Percentiles rank a stretch among this genome's conserved stretches.
phyloP scores from a whole-genome alignment of 2,329 filamentous ascomycete species.

The Camillea tinctor region DNA sequence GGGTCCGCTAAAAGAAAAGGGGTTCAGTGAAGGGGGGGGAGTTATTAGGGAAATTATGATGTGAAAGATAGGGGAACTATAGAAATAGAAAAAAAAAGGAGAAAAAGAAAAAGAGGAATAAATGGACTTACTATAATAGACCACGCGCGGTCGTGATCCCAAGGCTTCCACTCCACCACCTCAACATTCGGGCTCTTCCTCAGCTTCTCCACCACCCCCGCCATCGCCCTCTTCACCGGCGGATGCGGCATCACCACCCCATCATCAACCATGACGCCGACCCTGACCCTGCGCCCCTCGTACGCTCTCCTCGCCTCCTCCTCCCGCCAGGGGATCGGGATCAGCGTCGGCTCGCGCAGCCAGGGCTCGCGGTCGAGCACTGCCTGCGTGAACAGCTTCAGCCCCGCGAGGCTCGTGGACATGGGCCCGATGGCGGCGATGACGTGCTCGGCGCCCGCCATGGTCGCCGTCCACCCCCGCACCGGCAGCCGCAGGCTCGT shows the following conservation, averaged over 20 bases:
- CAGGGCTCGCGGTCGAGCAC: constrained; percentile 29
- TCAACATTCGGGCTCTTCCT: constrained; percentile 48
- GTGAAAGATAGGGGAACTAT: background rate
- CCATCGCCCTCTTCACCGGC: constrained; percentile 56
- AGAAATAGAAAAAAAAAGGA: background rate
- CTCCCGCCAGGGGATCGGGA: constrained; percentile 24
- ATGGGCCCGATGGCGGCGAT: constrained; percentile 52
- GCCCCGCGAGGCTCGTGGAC: constrained; percentile 49
- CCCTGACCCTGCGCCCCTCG: constrained; percentile 52
- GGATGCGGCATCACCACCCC: constrained; percentile 60
- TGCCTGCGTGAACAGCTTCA: constrained; percentile 41
- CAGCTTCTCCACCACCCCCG: constrained; percentile 52
- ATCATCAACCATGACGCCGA: constrained; percentile 61
- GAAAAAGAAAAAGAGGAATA: constrained; percentile 31
- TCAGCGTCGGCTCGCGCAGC: constrained; percentile 24
- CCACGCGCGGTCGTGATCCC: constrained; percentile 51
- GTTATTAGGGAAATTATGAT: no score
- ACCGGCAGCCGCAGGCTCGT: constrained; percentile 42
- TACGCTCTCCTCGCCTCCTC: constrained; percentile 8
- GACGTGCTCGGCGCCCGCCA: constrained; percentile 45
- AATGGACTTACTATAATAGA: constrained; percentile 38
- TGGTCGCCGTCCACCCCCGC: constrained; percentile 35
- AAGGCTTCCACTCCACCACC: constrained; percentile 54
- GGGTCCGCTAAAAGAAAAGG: background rate
- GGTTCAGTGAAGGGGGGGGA: background rate